Conservation (phyloP, 768 basidiomycete genomes). For the Pleurotus tuber-regium region DNA sequence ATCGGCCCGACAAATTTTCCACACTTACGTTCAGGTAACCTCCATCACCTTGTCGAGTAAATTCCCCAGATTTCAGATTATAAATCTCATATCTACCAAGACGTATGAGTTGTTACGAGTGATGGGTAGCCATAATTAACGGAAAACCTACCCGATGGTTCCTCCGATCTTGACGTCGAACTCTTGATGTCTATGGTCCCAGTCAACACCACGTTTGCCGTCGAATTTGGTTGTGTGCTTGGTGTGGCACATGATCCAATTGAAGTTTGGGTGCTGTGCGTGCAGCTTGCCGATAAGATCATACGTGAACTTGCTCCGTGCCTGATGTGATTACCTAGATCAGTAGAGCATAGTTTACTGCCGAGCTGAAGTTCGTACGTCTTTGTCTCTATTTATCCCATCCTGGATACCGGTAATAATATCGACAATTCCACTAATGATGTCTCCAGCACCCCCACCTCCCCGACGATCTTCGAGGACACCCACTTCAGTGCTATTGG, state of each 20-base stretch:
- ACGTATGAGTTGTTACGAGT: too few species aligned
- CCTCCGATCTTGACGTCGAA: constrained; percentile 11
- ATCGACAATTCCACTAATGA: background rate
- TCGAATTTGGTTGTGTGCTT: constrained; percentile 5
- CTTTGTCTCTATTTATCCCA: constrained; percentile 7
- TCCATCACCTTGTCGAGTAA: constrained; percentile 2
- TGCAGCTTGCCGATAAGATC: constrained; percentile 4
- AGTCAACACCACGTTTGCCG: constrained; percentile 8
- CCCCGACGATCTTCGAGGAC: background rate
- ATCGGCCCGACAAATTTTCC: background rate
- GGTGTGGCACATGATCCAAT: constrained; percentile 13
- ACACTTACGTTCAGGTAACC: constrained; percentile 3
- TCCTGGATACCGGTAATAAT: constrained; percentile 7
- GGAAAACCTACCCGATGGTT: constrained; percentile 12
- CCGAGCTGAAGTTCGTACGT: background rate
- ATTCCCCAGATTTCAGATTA: background rate
- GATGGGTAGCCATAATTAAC: too few species aligned
- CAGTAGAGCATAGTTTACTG: too few species aligned
- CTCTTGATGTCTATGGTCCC: constrained; percentile 14
- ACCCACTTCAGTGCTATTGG: background rate
- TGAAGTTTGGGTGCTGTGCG: constrained; percentile 5
- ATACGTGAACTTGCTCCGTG: constrained; percentile 2
- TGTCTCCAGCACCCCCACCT: background rate
- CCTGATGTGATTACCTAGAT: background rate
- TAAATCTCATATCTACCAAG: constrained; percentile 12